These are phyloP conservation scores for Lichina pygmaea DNA, from an alignment of 495 filamentous ascomycete species.

Conservation along the genomic window DNA sequence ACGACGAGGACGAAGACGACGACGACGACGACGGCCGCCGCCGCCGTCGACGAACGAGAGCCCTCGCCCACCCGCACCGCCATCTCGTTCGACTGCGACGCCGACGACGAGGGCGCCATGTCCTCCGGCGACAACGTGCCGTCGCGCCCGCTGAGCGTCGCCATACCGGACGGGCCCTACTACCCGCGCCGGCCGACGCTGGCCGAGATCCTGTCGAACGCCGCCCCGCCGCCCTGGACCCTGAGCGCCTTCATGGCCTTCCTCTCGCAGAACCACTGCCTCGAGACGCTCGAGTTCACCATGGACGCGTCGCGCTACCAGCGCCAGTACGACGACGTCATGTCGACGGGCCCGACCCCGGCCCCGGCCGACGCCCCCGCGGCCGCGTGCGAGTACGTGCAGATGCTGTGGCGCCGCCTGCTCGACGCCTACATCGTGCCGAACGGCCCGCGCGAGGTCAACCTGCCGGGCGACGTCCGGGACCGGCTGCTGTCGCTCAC, in stretches of 20 bases:
- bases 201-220: conserved; percentile 65
- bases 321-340: conserved; percentile 36
- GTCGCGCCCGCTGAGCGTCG: conserved; percentile 31
- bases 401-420: conserved; percentile 40
- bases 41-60: no score
- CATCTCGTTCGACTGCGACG: conserved; percentile 27
- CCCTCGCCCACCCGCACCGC: conserved; percentile 13
- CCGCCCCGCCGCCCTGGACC: conserved; percentile 73
- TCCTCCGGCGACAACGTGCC: conserved; percentile 16
- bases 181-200: conserved; percentile 57
- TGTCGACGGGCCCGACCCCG: conserved; percentile 6
- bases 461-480: conserved; percentile 65
- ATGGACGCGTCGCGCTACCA: conserved; percentile 83
- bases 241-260: conserved; percentile 90
- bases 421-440: conserved; percentile 50
- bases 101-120: conserved; percentile 27
- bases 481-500: conserved; percentile 47
- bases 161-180: conserved; percentile 32
- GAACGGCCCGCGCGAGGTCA: conserved; percentile 72
- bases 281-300: conserved; percentile 94
- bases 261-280: conserved; percentile 87
- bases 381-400: conserved; percentile 40
- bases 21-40: no score
- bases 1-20: no score
- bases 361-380: conserved; percentile 13